Base-by-base conservation (phyloP, 306 rosid genomes). In the Vigna trinervia region DNA sequence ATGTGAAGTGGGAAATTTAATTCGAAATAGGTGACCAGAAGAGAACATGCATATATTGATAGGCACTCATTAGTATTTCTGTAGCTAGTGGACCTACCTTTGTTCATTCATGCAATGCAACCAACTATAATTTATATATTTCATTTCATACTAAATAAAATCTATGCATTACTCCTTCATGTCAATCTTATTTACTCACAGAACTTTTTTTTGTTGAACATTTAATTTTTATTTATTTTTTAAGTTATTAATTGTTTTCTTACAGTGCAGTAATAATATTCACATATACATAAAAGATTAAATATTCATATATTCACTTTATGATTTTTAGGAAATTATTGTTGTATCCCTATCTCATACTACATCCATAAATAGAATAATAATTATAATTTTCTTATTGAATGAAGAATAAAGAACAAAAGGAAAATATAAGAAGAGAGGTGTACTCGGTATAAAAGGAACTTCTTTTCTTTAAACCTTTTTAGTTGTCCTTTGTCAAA, bases 11-110 rank as follows among this genome's bases (percentile, higher is more conserved):
- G 41, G 4, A 1, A 57, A 51, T 17, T 74, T 50, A 38, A 51
- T 76, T 30, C 39, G 5, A 28, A 57, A 36, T 10, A 12, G 69
- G 77, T 77, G 83, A 59, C 80, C 77, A 26, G 43, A 81, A 58
- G 19, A 52, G 80, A 73, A 48, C 65, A 34, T 73, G 69, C 69
- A 80, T 17, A 80, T 17, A 64, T 14, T 82, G 80, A 78, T 47
- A 47, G 51, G 41, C 38, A 65, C 71, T 63, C 12, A 15, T 59
- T 70, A 47, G 52, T 39, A 62, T 69, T 57, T 69, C 57, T 54
- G 5, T 57, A 7, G 45, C 46, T 32, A 28, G 5, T 54, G 34
- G 54, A 65, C 53, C 67, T 52, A 71, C 60, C 59, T 28, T 48
- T 8, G 14, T 66, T 22, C 11, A 50, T 50, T 48, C 11, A 69